Evolutionary conservation across 352 stramenopile species (phyloP).

Genomic region (Globisporangium radiosum): DNA sequence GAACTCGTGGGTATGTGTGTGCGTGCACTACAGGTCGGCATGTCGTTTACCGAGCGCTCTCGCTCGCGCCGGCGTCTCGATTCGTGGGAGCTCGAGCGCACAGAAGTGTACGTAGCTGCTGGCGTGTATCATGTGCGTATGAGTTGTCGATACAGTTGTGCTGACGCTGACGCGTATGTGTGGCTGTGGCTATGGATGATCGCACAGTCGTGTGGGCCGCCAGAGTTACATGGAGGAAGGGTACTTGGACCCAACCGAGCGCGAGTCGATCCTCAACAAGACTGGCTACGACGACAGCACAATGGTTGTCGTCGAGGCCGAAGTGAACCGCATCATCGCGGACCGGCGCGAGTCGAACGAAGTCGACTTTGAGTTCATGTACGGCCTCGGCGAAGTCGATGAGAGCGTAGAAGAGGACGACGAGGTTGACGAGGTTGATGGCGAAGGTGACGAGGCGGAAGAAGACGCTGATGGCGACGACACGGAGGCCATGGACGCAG

Average conservation of each 20-base stretch:
- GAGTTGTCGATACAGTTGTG: neutral
- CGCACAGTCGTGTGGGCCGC: constrained; percentile 46
- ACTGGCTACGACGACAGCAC: constrained; percentile 65
- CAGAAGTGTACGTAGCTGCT: constrained; percentile 42
- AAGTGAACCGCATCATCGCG: constrained; percentile 81
- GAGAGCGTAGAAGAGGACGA: constrained; percentile 21
- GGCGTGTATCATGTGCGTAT: neutral
- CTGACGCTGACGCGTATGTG: constrained; percentile 1
- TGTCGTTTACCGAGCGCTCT: constrained; percentile 74
- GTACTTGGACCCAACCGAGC: constrained; percentile 71
- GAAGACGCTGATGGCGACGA: constrained; percentile 3
- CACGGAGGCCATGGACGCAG: constrained; percentile 8
- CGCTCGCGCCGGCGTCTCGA: constrained; percentile 67
- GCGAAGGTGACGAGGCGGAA: constrained; percentile 19
- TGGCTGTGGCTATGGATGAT: neutral
- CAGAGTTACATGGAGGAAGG: constrained; percentile 86
- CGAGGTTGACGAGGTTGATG: constrained; percentile 27
- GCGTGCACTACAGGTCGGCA: constrained; percentile 27
- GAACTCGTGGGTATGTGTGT: neutral
- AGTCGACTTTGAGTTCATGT: constrained; percentile 77
- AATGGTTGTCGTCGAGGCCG: constrained; percentile 67
- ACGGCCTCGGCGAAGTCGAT: constrained; percentile 33
- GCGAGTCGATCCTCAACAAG: constrained; percentile 70
- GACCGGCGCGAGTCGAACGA: constrained; percentile 79
- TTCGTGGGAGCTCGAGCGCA: constrained; percentile 72